Conservation (phyloP, 2,329 filamentous ascomycete species). For the Aspergillus fumigatus region DNA sequence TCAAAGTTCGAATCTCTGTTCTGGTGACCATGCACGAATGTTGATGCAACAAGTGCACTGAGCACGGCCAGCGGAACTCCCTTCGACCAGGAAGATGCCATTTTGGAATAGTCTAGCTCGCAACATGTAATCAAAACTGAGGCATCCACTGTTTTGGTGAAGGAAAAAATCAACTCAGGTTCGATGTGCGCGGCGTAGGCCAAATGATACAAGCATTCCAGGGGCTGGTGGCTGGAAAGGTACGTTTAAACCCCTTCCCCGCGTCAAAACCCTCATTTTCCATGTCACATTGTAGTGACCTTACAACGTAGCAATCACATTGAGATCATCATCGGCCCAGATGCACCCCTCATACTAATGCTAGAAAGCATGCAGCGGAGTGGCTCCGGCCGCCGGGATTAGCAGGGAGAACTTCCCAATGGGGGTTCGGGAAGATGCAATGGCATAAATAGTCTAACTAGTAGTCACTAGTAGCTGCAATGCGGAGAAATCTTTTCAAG, state of each 20-base stretch:
- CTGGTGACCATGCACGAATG: neutral
- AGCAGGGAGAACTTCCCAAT: neutral
- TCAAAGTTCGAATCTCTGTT: constrained; percentile 17
- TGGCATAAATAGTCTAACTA: neutral
- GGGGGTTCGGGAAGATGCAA: neutral
- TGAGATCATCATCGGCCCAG: neutral
- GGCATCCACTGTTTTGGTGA: neutral
- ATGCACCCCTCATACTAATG: neutral
- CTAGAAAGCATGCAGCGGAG: neutral
- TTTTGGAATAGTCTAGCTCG: neutral
- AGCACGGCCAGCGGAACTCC: neutral
- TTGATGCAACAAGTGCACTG: neutral
- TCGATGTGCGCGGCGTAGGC: neutral
- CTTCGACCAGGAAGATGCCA: neutral
- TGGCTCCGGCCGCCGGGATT: neutral
- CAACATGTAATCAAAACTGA: neutral
- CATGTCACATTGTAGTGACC: neutral
- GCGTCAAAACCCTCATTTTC: neutral
- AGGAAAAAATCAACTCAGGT: neutral
- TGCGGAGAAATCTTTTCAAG: neutral
- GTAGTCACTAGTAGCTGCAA: neutral
- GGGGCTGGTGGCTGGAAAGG: neutral
- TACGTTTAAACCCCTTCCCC: neutral
- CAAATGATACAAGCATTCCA: neutral
- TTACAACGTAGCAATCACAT: neutral